Base-by-base conservation (phyloP, 2,329 filamentous ascomycete species). In the Piedraia hortae region DNA sequence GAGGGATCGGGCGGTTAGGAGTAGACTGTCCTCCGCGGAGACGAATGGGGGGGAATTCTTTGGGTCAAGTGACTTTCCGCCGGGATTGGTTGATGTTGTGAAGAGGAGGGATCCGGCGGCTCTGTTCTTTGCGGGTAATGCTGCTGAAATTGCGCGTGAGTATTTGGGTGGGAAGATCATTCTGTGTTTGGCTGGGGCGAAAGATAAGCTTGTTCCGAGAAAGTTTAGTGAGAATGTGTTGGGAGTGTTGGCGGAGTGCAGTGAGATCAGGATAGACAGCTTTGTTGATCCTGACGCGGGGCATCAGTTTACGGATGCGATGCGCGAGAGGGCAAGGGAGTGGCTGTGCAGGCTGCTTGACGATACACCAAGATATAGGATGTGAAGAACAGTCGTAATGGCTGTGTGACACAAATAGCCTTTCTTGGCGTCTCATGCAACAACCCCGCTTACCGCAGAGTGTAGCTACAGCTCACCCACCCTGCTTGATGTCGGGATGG, bases 51-150 rank as follows among this genome's bases (percentile, higher is more conserved):
- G 51, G 0, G 46, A 55, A 0, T 88, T 93, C 36, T 38, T 88
- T 1, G 75, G 77, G 3, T 78, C 71, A 26, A 48, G 47, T 17
- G 71, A 80, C 37, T 90, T 91, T 34, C 80, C 82, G 0, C 42
- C 46, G 0, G 55, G 62, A 0, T 56, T 91, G 4, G 46, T 80
- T 1, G 46, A 56, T 1, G 55, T 62, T 0, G 59, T 77, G 14
- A 47, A 55, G 11, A 57, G 56, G 24, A 61, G 56, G 27, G 85
- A 97, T 35, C 78, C 82, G 0, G 71, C 69, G 10, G 68, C 61
- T 2, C 48, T 85, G 4, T 45, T 90, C 6, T 65, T 88, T 4
- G 33, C 38, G 10, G 35, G 45, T 36, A 28, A 44, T 2, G 34
- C 37, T 12, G 34, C 35, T 2, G 33, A 37, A 4, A 35, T 37